Evolutionary conservation across 176 grass and related monocot species (phyloP), one percentile per base, ranked within the genome.

Genomic region (Oropetium thomaeum): DNA sequence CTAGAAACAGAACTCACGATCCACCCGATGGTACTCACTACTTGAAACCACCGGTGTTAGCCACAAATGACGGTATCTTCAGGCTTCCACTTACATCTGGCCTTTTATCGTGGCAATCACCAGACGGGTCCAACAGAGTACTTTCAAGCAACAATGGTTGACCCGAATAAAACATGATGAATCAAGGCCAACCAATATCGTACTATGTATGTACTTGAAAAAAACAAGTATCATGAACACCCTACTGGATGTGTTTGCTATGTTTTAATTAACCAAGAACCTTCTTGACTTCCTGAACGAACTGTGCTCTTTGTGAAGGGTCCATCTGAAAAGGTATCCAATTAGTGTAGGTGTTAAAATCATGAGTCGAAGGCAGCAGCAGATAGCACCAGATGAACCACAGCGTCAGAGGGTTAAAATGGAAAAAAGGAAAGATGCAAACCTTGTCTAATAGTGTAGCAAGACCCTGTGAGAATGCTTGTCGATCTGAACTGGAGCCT

Each of bases 361-460:
- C 23, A 53, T 26, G 48, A 67, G 14, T 26, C 10, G 16, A 59
- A 58, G 4, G n/a, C 45, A 22, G 53, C 27, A 60, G 15, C 4
- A 57, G 27, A 84, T 55, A 64, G 7, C 22, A 67, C 49, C 58
- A 67, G 16, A 42, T 43, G 5, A 15, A 70, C 20, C 17, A 39
- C 16, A 43, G 23, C 16, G 8, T 66, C 32, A 29, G 15, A 27
- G 62, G 64, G 12, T 55, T 31, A 45, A 39, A 51, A 39, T 25
- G 52, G 32, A 54, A 73, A 73, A 51, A 47, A 66, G 35, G 62
- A 71, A 80, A 62, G 69, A 91, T 40, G 48, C 28, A 20, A 83
- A 98, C 96, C 89, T 98, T 93, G 25, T 88, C 88, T 67, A 98
- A 87, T 76, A 94, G 75, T n/a, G 71, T 72, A 52, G 96, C 77